Evolutionary conservation across 2,329 filamentous ascomycete genomes (phyloP).

Genomic region (Parascedosporium putredinis): DNA sequence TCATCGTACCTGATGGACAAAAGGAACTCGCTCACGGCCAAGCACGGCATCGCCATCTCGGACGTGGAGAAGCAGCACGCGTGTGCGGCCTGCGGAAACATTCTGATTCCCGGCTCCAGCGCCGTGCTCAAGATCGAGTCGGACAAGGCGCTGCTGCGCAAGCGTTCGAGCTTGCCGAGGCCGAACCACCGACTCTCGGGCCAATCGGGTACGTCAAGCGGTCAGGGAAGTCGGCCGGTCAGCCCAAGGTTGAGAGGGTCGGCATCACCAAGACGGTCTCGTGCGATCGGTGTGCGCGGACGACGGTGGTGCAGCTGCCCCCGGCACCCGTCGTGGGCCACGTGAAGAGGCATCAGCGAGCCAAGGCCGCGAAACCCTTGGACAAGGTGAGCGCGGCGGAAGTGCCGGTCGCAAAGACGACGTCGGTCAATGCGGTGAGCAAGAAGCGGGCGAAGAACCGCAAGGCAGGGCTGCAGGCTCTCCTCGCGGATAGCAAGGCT

Average conservation of each 20-base stretch:
- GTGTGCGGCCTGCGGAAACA: slow-evolving; percentile 51
- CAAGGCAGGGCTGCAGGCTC: slow-evolving; percentile 55
- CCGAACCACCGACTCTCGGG: neutral
- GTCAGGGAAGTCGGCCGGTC: neutral
- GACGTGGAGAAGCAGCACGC: slow-evolving; percentile 42
- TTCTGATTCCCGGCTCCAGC: slow-evolving; percentile 43
- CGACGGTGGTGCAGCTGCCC: slow-evolving; percentile 31
- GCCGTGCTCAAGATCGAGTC: slow-evolving; percentile 15
- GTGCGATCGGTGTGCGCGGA: slow-evolving; percentile 34
- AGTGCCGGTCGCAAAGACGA: slow-evolving; percentile 17
- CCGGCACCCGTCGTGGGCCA: slow-evolving; percentile 19
- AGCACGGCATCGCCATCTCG: slow-evolving; percentile 31
- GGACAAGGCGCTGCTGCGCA: slow-evolving; percentile 1
- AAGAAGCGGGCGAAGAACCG: slow-evolving; percentile 56
- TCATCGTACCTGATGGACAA: slow-evolving; percentile 50
- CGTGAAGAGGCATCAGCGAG: slow-evolving; percentile 10
- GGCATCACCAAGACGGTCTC: slow-evolving; percentile 28
- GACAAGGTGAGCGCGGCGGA: slow-evolving; percentile 13
- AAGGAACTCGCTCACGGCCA: slow-evolving; percentile 37
- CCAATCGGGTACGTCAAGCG: neutral
- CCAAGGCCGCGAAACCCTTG: neutral
- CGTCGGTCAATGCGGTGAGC: slow-evolving; percentile 47
- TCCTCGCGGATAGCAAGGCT: slow-evolving; percentile 39
- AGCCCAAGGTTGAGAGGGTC: neutral
- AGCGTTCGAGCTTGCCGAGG: neutral